phyloP scores from a whole-genome alignment of 768 basidiomycete species.

The Omphalotus guepiniiformis region DNA sequence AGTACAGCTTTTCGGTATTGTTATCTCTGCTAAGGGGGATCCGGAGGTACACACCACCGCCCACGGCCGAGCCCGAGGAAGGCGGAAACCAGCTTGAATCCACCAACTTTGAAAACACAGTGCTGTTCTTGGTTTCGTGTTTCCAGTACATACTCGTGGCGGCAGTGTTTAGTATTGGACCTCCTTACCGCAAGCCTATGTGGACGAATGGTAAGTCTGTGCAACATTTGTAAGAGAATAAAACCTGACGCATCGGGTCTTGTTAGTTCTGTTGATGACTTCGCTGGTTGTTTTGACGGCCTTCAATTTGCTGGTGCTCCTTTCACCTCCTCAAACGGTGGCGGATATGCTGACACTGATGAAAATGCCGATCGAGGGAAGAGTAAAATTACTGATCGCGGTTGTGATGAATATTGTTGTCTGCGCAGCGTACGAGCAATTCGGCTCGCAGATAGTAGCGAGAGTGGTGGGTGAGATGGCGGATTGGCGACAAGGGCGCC shows the following conservation, averaged over 20 bases:
- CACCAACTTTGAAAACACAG: conserved; percentile 88
- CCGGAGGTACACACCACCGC: conserved; percentile 77
- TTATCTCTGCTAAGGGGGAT: background rate
- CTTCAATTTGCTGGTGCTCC: conserved; percentile 75
- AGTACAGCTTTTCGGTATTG: conserved; percentile 10
- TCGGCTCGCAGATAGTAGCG: conserved; percentile 59
- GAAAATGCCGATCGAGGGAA: conserved; percentile 63
- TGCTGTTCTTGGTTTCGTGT: conserved; percentile 88
- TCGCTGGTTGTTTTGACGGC: conserved; percentile 63
- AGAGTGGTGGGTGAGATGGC: conserved; percentile 45
- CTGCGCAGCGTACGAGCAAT: conserved; percentile 76
- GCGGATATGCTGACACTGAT: conserved; percentile 71
- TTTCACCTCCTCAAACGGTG: conserved; percentile 61
- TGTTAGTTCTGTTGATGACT: conserved; percentile 73
- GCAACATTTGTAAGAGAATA: background rate
- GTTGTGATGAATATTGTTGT: conserved; percentile 66
- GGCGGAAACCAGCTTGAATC: conserved; percentile 73
- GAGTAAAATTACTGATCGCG: conserved; percentile 62
- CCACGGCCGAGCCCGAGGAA: conserved; percentile 37
- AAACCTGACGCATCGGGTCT: background rate
- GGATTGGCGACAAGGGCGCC: conserved; percentile 37
- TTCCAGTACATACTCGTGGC: conserved; percentile 99
- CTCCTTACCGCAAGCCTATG: conserved; percentile 92
- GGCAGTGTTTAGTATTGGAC: conserved; percentile 96
- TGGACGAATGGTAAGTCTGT: conserved; percentile 81